Evolutionary conservation across 2,329 filamentous ascomycete genomes (phyloP), one percentile per base, ranked within the genome.

Genomic region (Byssothecium circinans): DNA sequence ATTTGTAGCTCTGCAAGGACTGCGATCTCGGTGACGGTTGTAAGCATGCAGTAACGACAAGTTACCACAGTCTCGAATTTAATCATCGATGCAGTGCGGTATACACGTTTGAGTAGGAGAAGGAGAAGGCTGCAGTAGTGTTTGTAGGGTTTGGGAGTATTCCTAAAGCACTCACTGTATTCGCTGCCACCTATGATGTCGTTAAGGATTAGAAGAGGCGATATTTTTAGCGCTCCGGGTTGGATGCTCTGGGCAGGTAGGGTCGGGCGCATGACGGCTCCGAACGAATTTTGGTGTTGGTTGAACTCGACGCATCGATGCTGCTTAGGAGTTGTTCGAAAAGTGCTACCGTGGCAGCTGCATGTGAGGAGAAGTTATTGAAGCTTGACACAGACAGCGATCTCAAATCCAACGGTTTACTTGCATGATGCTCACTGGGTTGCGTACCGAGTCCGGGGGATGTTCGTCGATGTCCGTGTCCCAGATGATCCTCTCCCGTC

Each of bases 1-100:
- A 0, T 70, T 72, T 4, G 77, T 76, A 4, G 62, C 55, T 38
- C 62, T 61, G 81, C 75, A 6, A 86, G 71, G 0, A 73, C 63
- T 12, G 81, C 72, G 38, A 82, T 77, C 17, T 81, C 75, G 11
- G 76, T 78, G 35, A 86, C 74, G n/a, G 76, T 68, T 37, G 79
- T 66, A 37, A 85, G 55, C 1, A 77, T 76, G 79, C 80, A 82
- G 61, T 84, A 85, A 36, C 80, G 70, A 49, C 81, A 74, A 2
- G 83, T 82, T 33, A 81, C 65, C 40, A 81, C 77, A 25, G 78
- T 74, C 40, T 79, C 75, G 45, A 84, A 70, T 41, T 71, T 69
- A 32, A 78, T 64, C 1, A 64, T 66, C 0, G 40, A 18, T 23
- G n/a, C 15, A 19, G 19, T 23, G 27, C 69, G 11, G 35, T 17